Percentiles rank a stretch among this genome's conserved stretches.
Evolutionary conservation across 2,329 filamentous ascomycete genomes (phyloP).

Genomic region (Diaporthe sp.): DNA sequence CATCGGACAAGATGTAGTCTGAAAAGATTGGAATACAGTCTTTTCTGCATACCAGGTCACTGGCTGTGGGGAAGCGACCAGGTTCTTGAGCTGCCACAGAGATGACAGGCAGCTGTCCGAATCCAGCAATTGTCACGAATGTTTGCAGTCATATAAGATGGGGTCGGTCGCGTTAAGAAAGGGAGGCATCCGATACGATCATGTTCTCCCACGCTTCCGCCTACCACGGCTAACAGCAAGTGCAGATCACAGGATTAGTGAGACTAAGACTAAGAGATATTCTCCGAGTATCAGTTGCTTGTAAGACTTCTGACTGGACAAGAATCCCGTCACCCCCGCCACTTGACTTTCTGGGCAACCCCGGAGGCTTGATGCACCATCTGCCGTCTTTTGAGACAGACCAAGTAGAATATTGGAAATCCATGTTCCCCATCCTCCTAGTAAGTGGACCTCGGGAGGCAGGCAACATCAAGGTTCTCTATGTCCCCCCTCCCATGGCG

Average conservation of each 20-base stretch:
- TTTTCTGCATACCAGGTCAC: not conserved
- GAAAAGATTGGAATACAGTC: not conserved
- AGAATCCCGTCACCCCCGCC: not conserved
- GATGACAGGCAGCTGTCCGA: not conserved
- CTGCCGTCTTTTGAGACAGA: not conserved
- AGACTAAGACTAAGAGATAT: slow-evolving; percentile 25
- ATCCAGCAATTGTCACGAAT: slow-evolving; percentile 13
- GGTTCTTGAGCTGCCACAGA: not conserved
- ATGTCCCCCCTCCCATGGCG: not conserved
- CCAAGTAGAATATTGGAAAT: not conserved
- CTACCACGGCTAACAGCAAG: not conserved
- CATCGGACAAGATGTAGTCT: not conserved
- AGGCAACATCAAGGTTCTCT: not conserved
- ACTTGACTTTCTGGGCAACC: slow-evolving; percentile 18
- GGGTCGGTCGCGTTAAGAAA: not conserved
- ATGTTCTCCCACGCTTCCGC: not conserved
- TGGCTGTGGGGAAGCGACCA: not conserved
- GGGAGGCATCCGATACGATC: slow-evolving; percentile 14
- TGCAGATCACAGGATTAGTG: slow-evolving; percentile 9
- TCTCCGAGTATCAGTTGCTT: slow-evolving; percentile 18
- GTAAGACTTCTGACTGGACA: slow-evolving; percentile 4
- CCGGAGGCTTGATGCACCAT: not conserved
- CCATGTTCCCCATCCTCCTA: not conserved
- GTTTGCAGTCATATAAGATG: not conserved
- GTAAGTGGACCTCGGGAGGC: not conserved